A percentile compares a stretch with the other conserved stretches of the same genome.
These are phyloP conservation scores for Dothideomycetes sp. DNA, from an alignment of 2,329 filamentous ascomycete genomes.

Conservation along the genomic window DNA sequence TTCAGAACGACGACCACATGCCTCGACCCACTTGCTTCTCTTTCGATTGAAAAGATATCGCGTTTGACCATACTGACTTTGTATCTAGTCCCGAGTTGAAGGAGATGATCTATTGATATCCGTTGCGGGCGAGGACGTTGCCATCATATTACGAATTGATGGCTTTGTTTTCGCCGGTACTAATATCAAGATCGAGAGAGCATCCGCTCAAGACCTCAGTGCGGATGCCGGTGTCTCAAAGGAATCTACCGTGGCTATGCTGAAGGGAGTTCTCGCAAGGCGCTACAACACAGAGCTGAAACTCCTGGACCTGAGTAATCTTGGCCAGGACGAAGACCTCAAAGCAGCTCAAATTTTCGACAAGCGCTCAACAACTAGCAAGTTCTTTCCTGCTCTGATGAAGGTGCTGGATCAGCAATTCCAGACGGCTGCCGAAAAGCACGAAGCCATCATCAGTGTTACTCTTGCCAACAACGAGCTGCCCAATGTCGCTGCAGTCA, in stretches of 20 bases:
- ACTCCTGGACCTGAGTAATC: slow-evolving; percentile 70
- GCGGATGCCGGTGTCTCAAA: slow-evolving; percentile 23
- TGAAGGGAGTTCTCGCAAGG: slow-evolving; percentile 61
- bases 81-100: slow-evolving; percentile 25
- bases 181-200: slow-evolving; percentile 29
- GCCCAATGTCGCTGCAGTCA: slow-evolving; percentile 61
- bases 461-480: slow-evolving; percentile 75
- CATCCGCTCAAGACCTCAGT: slow-evolving; percentile 17
- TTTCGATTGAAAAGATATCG: slow-evolving; percentile 13
- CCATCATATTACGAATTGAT: slow-evolving; percentile 30
- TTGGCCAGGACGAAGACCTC: slow-evolving; percentile 64
- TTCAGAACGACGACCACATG: slow-evolving; percentile 25
- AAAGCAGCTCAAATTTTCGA: slow-evolving; percentile 67
- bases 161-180: slow-evolving; percentile 32
- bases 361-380: slow-evolving; percentile 60
- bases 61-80: slow-evolving; percentile 19
- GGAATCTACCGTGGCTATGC: slow-evolving; percentile 51
- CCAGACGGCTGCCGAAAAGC: slow-evolving; percentile 60
- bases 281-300: slow-evolving; percentile 66
- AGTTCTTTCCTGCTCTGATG: slow-evolving; percentile 90
- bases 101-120: slow-evolving; percentile 30
- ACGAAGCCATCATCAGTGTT: slow-evolving; percentile 71
- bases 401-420: slow-evolving; percentile 72
- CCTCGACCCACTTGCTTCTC: slow-evolving; percentile 13
- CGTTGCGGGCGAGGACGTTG: slow-evolving; percentile 28